Percentiles rank a stretch among this genome's conserved stretches.
These are phyloP conservation scores for Spinellus fusiger DNA, from an alignment of 192 early-diverging fungal genomes.

Conservation along the genomic window DNA sequence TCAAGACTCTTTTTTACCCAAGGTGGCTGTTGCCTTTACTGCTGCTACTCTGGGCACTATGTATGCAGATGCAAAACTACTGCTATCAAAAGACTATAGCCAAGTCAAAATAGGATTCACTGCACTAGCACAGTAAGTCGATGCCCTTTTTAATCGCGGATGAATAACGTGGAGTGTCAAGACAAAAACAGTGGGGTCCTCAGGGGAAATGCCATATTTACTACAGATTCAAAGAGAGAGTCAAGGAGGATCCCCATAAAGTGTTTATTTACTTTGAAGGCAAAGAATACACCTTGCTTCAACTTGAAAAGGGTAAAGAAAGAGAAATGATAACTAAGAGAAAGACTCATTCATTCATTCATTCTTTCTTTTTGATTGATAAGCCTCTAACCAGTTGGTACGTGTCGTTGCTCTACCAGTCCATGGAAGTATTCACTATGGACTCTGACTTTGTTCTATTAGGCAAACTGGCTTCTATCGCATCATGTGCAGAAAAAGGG, in stretches of 20 bases:
- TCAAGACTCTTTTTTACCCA: conserved; percentile 10
- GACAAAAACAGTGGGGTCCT: conserved; percentile 33
- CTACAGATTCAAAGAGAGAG: conserved; percentile 40
- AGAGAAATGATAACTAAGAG: neutral
- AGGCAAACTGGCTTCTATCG: conserved; percentile 26
- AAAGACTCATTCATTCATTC: neutral
- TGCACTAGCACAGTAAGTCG: too few relatives aligned
- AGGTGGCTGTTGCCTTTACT: conserved; percentile 24
- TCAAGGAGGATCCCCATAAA: conserved; percentile 31
- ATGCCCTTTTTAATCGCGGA: too few relatives aligned
- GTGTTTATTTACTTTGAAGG: conserved; percentile 47
- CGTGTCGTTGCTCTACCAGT: too few relatives aligned
- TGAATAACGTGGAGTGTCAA: too few relatives aligned
- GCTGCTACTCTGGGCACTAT: conserved; percentile 37
- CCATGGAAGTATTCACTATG: neutral
- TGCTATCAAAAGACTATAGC: conserved; percentile 34
- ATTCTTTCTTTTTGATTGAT: conserved; percentile 2
- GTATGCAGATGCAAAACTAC: conserved; percentile 40
- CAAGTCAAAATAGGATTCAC: conserved; percentile 31
- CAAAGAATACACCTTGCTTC: conserved; percentile 39
- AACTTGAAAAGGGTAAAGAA: conserved; percentile 40
- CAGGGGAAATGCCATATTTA: conserved; percentile 41
- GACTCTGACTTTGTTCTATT: neutral
- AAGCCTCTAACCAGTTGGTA: conserved; percentile 29
- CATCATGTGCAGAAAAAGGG: conserved; percentile 21